Evolutionary conservation across 768 basidiomycete genomes (phyloP).

Genomic region (Suillus brevipes): DNA sequence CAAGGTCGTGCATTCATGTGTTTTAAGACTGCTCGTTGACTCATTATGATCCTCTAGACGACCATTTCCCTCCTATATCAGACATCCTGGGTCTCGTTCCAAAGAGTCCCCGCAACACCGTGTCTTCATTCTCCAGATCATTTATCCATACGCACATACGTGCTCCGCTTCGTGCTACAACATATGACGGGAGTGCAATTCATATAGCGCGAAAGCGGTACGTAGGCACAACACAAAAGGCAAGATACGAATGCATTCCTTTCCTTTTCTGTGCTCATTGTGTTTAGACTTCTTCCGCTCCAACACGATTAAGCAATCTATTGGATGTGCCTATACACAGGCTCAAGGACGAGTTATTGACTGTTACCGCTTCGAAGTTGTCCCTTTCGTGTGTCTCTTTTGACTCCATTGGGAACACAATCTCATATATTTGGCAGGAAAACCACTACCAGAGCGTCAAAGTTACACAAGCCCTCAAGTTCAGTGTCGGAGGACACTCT

Average conservation of each 20-base stretch:
- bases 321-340: constrained; percentile 78
- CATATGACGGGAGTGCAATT: constrained; percentile 58
- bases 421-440: constrained; percentile 6
- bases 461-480: constrained; percentile 18
- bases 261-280: neutral
- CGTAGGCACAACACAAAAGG: constrained; percentile 14
- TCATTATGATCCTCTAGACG: constrained; percentile 23
- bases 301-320: constrained; percentile 48
- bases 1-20: constrained; percentile 27
- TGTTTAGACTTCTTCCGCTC: constrained; percentile 24
- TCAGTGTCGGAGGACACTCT: constrained; percentile 49
- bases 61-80: constrained; percentile 33
- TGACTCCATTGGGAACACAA: neutral
- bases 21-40: neutral
- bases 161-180: constrained; percentile 48
- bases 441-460: neutral
- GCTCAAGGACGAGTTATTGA: constrained; percentile 67
- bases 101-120: neutral
- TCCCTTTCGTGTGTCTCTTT: constrained; percentile 12
- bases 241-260: neutral
- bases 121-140: constrained; percentile 1
- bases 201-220: constrained; percentile 48
- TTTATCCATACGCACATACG: constrained; percentile 18
- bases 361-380: constrained; percentile 13
- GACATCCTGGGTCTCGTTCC: constrained; percentile 34